These are phyloP conservation scores for Naegleria fowleri DNA, from an alignment of 208 protist species.

Conservation along the genomic window DNA sequence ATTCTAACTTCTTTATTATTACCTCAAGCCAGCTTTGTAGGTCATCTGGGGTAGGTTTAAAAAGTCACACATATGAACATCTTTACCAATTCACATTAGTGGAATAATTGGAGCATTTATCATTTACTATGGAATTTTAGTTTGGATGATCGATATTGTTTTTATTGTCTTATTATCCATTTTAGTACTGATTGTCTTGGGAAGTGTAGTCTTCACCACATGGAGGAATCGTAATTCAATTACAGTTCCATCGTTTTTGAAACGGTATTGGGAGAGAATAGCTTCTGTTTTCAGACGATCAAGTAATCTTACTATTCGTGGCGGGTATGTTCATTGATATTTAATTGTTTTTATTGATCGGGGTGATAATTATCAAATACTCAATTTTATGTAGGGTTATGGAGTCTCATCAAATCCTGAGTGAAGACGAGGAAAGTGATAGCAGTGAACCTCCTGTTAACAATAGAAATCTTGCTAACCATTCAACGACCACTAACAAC, in stretches of 20 bases:
- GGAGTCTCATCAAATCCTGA: no score
- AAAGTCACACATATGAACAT: no score
- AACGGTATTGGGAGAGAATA: background rate
- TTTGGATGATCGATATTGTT: background rate
- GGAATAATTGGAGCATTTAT: background rate
- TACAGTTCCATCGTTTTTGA: background rate
- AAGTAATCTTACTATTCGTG: background rate
- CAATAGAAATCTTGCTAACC: no score
- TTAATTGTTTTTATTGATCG: no score
- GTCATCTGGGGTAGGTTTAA: background rate
- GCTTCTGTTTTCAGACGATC: background rate
- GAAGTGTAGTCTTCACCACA: background rate
- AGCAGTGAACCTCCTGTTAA: no score
- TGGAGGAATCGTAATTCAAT: background rate
- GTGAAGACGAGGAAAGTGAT: no score
- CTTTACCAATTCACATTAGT: no score
- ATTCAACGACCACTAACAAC: no score
- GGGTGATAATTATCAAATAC: no score
- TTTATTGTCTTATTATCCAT: background rate
- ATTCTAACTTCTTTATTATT: background rate
- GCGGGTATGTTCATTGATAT: no score
- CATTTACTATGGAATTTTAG: background rate
- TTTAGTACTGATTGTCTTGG: background rate
- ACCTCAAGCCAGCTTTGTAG: constrained; percentile 5
- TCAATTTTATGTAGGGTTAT: no score